phyloP scores from a whole-genome alignment of 1,139 yeast species.

The Taiozyma sp. region DNA sequence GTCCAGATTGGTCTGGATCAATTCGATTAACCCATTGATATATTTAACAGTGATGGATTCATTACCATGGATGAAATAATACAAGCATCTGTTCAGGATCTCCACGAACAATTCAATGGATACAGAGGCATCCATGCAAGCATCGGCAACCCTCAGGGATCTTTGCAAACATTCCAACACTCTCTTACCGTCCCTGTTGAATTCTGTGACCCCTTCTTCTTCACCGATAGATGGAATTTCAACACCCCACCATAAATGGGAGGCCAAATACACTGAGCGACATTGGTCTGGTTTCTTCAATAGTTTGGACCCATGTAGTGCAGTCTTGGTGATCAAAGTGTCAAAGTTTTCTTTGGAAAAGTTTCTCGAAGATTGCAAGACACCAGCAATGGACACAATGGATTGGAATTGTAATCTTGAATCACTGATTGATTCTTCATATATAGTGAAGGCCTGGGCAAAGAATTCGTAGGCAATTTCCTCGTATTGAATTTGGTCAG shows the following conservation, averaged over 20 bases:
- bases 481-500: constrained; percentile 64
- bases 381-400: constrained; percentile 49
- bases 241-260: constrained; percentile 94
- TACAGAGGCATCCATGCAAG: constrained; percentile 80
- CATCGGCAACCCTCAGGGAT: constrained; percentile 84
- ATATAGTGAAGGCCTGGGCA: constrained; percentile 81
- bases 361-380: constrained; percentile 53
- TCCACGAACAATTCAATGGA: constrained; percentile 83
- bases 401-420: constrained; percentile 55
- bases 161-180: constrained; percentile 68
- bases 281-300: constrained; percentile 94
- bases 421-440: constrained; percentile 74
- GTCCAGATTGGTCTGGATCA: constrained; percentile 71
- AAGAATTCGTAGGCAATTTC: constrained; percentile 84
- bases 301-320: constrained; percentile 82
- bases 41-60: constrained; percentile 64
- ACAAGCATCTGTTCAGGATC: constrained; percentile 77
- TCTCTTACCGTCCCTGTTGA: constrained; percentile 51
- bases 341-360: constrained; percentile 54
- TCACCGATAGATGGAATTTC: constrained; percentile 47
- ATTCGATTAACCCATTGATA: constrained; percentile 80
- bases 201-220: constrained; percentile 36
- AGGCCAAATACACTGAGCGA: constrained; percentile 79
- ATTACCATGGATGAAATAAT: constrained; percentile 81
- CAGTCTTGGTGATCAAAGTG: constrained; percentile 74